Conservation (phyloP, 2,329 filamentous ascomycete genomes). For the Colletotrichum cuscutae region DNA sequence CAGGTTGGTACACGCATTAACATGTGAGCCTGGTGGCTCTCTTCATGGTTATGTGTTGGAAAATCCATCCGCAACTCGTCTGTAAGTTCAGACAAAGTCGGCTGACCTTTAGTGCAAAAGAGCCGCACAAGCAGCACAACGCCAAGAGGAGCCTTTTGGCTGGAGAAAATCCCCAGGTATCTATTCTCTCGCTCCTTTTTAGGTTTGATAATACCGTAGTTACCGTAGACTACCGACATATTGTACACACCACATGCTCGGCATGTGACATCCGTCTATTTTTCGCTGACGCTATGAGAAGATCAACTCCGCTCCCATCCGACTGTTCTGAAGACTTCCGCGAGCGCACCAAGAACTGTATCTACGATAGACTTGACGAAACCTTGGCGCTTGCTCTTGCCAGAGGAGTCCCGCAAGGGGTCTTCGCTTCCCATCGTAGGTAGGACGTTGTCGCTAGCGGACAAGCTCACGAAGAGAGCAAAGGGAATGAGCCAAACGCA, state of each 20-base stretch:
- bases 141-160: neutral
- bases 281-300: neutral
- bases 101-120: neutral
- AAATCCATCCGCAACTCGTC: too few species aligned
- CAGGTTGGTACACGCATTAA: neutral
- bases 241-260: constrained; percentile 10
- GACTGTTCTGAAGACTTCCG: constrained; percentile 47
- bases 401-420: constrained; percentile 56
- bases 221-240: neutral
- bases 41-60: neutral
- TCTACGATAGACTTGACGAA: constrained; percentile 76
- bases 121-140: neutral
- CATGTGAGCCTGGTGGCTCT: too few species aligned
- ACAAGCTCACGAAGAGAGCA: constrained; percentile 91
- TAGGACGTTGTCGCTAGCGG: constrained; percentile 92
- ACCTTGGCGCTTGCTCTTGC: constrained; percentile 66
- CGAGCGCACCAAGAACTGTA: constrained; percentile 62
- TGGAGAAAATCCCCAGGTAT: constrained; percentile 6
- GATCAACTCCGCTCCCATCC: constrained; percentile 34
- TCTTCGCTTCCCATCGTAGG: constrained; percentile 88
- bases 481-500: constrained; percentile 98
- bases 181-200: neutral
- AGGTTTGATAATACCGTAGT: neutral
- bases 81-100: too few species aligned
- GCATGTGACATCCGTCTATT: neutral